Evolutionary conservation across 148 eudicot species (phyloP).

Genomic region (Bassia scoparia): DNA sequence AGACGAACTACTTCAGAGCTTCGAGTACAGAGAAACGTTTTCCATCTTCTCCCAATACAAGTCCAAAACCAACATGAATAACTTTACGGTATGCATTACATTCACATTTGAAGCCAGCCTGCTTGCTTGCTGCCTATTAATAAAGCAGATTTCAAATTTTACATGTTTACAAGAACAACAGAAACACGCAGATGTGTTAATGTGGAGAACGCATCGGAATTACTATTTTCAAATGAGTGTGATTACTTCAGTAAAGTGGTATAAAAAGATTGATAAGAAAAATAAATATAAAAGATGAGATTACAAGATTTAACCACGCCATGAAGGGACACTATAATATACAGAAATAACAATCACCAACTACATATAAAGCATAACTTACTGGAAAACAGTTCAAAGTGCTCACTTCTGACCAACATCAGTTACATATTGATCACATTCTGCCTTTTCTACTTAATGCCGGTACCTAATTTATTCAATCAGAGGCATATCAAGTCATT

Average conservation of each 20-base stretch:
- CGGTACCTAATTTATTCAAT: slow-evolving; percentile 61
- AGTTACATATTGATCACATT: slow-evolving; percentile 87
- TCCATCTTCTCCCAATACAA: slow-evolving; percentile 88
- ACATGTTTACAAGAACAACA: too few relatives aligned
- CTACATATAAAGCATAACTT: slow-evolving; percentile 31
- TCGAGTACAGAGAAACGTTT: slow-evolving; percentile 77
- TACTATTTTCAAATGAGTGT: too few relatives aligned
- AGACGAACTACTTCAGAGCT: slow-evolving; percentile 69
- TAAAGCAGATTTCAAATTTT: slow-evolving; percentile 1
- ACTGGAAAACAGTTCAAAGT: slow-evolving; percentile 74
- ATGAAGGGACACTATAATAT: not conserved
- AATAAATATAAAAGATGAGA: too few relatives aligned
- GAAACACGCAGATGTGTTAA: not conserved
- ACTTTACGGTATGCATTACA: slow-evolving; percentile 58
- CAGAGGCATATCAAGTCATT: slow-evolving; percentile 13
- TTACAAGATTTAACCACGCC: too few relatives aligned
- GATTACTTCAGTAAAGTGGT: too few relatives aligned
- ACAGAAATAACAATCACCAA: not conserved
- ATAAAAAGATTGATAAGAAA: too few relatives aligned
- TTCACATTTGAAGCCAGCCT: slow-evolving; percentile 69
- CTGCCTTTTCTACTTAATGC: slow-evolving; percentile 77
- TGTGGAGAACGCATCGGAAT: not conserved
- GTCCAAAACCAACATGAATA: slow-evolving; percentile 90
- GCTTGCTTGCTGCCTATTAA: slow-evolving; percentile 69
- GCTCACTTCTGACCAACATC: slow-evolving; percentile 90